Percentiles rank a stretch among this genome's conserved stretches.
Evolutionary conservation across 139 green algal genomes (phyloP).

Genomic region (Chlamydomonas asymmetrica): DNA sequence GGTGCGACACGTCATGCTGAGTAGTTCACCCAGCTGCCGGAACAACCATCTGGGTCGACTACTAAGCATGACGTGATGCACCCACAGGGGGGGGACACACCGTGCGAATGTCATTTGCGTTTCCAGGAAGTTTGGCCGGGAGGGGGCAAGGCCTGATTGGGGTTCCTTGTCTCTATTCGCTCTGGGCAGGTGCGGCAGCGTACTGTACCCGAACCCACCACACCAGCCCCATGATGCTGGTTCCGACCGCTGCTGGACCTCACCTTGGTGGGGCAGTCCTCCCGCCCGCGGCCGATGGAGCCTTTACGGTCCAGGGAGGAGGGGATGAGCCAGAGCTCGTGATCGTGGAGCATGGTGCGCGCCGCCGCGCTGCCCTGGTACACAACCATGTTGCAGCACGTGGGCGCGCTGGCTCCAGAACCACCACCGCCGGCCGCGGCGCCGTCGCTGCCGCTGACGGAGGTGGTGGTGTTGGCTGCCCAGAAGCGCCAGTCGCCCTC

Average conservation of each 20-base stretch:
- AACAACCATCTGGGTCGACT: no score
- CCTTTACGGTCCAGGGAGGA: slow-evolving; percentile 60
- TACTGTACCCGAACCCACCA: no score
- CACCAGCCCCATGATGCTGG: no score
- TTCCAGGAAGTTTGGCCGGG: no score
- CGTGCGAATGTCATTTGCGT: no score
- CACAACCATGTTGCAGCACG: slow-evolving; percentile 49
- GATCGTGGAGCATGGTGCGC: slow-evolving; percentile 59
- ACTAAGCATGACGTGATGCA: no score
- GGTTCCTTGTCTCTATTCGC: no score
- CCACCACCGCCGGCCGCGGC: slow-evolving; percentile 1
- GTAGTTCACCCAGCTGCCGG: no score
- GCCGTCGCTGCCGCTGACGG: not conserved
- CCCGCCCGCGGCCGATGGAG: not conserved
- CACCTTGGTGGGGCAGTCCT: slow-evolving; percentile 38
- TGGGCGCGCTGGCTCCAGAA: slow-evolving; percentile 6
- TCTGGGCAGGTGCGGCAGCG: no score
- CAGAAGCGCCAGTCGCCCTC: slow-evolving; percentile 63
- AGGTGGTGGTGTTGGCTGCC: not conserved
- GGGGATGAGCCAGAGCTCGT: slow-evolving; percentile 84
- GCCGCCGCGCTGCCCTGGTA: slow-evolving; percentile 60
- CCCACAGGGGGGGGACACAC: no score
- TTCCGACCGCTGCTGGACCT: not conserved
- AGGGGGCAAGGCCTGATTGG: no score
- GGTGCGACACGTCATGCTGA: no score